Percentiles rank a stretch among this genome's conserved stretches.
Conservation (phyloP, 2,329 filamentous ascomycete species). For the Arthrobotrys megalospora region DNA sequence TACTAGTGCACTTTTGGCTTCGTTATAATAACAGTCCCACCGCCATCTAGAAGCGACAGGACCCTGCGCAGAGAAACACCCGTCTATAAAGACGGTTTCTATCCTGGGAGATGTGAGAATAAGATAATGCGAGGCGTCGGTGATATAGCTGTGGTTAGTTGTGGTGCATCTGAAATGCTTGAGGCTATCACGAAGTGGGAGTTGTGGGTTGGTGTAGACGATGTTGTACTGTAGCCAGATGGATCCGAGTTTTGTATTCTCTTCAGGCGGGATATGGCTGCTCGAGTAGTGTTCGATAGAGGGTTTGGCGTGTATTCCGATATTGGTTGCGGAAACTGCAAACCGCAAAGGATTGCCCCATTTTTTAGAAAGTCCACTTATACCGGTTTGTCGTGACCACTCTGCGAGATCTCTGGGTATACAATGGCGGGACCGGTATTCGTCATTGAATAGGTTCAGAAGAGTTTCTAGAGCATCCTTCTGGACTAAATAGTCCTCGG, state of each 20-base stretch:
- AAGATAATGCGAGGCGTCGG: background rate
- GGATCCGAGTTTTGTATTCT: too few species aligned
- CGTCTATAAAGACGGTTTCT: background rate
- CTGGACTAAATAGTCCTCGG: too few species aligned
- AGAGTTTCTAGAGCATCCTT: background rate
- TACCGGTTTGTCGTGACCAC: background rate
- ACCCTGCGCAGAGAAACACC: background rate
- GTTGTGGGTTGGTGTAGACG: background rate
- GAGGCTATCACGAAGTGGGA: background rate
- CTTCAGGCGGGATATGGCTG: background rate
- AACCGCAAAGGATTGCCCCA: too few species aligned
- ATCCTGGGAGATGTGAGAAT: background rate
- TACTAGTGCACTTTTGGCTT: background rate
- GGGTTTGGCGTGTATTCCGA: too few species aligned
- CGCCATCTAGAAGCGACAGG: background rate
- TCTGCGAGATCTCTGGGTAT: background rate
- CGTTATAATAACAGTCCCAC: background rate
- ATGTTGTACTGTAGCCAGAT: background rate
- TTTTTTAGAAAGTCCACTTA: background rate
- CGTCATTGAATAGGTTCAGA: conserved; percentile 6
- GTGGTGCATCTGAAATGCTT: conserved; percentile 2
- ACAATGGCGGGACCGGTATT: background rate
- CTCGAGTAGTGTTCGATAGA: background rate
- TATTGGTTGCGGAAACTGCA: too few species aligned
- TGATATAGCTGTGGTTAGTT: background rate